These are phyloP conservation scores for Rubroboletus satanas DNA, from an alignment of 768 basidiomycete genomes.

Conservation along the genomic window DNA sequence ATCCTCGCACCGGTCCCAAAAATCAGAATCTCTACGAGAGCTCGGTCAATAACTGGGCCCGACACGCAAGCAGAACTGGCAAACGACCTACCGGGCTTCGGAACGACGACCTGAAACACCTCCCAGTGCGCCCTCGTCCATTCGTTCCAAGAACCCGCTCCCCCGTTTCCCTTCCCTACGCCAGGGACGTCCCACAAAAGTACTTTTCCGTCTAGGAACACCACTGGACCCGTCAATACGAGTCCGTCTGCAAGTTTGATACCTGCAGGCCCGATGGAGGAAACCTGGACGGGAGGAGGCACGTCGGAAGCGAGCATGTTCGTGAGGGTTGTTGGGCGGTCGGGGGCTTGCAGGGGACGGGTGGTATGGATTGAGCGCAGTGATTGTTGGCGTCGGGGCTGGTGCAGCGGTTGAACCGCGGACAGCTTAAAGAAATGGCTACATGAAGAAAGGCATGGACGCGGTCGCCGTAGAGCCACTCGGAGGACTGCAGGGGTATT, in stretches of 20 bases:
- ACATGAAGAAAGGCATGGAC: neutral
- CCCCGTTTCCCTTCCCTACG: neutral
- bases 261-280: conserved; percentile 57
- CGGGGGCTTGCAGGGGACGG: conserved; percentile 4
- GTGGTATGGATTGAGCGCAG: conserved; percentile 16
- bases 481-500: neutral
- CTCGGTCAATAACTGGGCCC: neutral
- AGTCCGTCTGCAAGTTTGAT: conserved; percentile 78
- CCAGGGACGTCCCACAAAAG: conserved; percentile 85
- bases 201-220: conserved; percentile 83
- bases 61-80: neutral
- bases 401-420: neutral
- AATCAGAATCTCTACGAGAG: conserved; percentile 74
- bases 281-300: conserved; percentile 69
- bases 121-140: conserved; percentile 76
- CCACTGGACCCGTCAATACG: conserved; percentile 67
- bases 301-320: conserved; percentile 72
- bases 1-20: conserved; percentile 81
- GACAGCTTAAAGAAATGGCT: neutral
- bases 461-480: neutral
- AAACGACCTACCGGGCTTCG: conserved; percentile 71
- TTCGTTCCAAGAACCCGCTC: conserved; percentile 48
- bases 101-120: conserved; percentile 77
- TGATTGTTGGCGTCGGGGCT: neutral
- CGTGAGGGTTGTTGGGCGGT: conserved; percentile 40